A percentile compares a stretch with the other conserved stretches of the same genome.
These are phyloP conservation scores for Parastagonospora avenae DNA, from an alignment of 2,329 filamentous ascomycete species.

Conservation along the genomic window DNA sequence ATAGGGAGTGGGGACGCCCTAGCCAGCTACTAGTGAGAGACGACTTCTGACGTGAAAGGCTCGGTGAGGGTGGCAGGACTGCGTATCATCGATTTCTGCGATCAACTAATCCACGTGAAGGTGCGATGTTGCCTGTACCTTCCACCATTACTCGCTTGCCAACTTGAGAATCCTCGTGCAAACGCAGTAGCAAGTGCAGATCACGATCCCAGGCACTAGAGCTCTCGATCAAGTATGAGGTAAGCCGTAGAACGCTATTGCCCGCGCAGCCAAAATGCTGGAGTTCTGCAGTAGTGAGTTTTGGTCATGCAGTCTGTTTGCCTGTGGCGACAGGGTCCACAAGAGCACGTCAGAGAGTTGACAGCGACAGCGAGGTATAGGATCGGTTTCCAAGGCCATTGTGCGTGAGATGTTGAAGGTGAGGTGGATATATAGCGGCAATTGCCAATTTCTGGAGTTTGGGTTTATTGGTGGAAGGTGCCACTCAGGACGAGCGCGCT, in stretches of 20 bases:
- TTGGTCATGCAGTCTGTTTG: neutral
- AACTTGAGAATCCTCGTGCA: neutral
- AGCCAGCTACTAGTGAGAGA: slow-evolving; percentile 2
- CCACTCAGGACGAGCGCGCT: slow-evolving; percentile 2
- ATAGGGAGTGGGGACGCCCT: neutral
- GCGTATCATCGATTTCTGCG: neutral
- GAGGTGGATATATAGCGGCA: neutral
- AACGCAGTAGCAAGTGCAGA: neutral
- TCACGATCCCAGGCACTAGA: no score
- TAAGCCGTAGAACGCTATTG: neutral
- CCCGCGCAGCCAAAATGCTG: neutral
- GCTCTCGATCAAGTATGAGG: no score
- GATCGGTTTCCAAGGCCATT: neutral
- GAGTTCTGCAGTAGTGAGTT: neutral
- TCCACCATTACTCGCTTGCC: neutral
- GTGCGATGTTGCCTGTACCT: neutral
- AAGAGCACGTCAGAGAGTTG: neutral
- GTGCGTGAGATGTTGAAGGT: neutral
- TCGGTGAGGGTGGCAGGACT: slow-evolving; percentile 5
- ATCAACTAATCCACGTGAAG: slow-evolving; percentile 4
- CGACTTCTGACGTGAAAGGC: neutral
- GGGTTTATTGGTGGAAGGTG: slow-evolving; percentile 1
- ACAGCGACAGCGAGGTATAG: neutral
- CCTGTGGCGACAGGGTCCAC: neutral
- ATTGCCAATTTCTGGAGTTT: slow-evolving; percentile 2